A percentile compares a stretch with the other conserved stretches of the same genome.
phyloP scores from a whole-genome alignment of 1,139 yeast species.

The Candida freyschussii region DNA sequence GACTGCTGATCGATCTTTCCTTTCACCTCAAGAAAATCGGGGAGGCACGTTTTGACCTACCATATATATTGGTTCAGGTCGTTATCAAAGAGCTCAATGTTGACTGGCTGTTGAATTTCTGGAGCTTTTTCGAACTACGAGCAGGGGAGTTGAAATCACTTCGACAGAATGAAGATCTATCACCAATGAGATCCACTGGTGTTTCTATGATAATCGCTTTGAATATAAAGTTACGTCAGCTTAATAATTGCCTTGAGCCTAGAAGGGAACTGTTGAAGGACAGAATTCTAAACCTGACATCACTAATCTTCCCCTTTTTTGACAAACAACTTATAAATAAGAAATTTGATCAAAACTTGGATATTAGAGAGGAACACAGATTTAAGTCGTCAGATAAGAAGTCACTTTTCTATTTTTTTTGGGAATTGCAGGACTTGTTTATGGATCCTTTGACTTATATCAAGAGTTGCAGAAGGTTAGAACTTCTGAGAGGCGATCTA shows the following conservation, averaged over 20 bases:
- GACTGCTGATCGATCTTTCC: slow-evolving; percentile 18
- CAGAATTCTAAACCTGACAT: slow-evolving; percentile 14
- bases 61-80: slow-evolving; percentile 8
- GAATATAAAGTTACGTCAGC: slow-evolving; percentile 14
- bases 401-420: slow-evolving; percentile 7
- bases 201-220: slow-evolving; percentile 12
- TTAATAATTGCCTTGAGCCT: slow-evolving; percentile 16
- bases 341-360: slow-evolving; percentile 13
- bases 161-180: slow-evolving; percentile 3
- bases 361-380: slow-evolving; percentile 10
- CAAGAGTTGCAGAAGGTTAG: slow-evolving; percentile 1
- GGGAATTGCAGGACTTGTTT: slow-evolving; percentile 17
- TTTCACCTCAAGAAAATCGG: slow-evolving; percentile 11
- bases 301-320: slow-evolving; percentile 14
- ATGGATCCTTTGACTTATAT: slow-evolving; percentile 12
- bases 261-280: slow-evolving; percentile 16
- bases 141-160: slow-evolving; percentile 5
- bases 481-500: slow-evolving; percentile 1
- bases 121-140: slow-evolving; percentile 20
- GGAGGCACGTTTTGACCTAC: slow-evolving; percentile 10
- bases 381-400: slow-evolving; percentile 1
- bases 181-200: slow-evolving; percentile 14
- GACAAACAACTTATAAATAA: slow-evolving; percentile 13
- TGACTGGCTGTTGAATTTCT: slow-evolving; percentile 19
- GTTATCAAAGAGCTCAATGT: slow-evolving; percentile 12